These are phyloP conservation scores for Ophiosphaerella korrae DNA, from an alignment of 2,329 filamentous ascomycete genomes.

Conservation along the genomic window DNA sequence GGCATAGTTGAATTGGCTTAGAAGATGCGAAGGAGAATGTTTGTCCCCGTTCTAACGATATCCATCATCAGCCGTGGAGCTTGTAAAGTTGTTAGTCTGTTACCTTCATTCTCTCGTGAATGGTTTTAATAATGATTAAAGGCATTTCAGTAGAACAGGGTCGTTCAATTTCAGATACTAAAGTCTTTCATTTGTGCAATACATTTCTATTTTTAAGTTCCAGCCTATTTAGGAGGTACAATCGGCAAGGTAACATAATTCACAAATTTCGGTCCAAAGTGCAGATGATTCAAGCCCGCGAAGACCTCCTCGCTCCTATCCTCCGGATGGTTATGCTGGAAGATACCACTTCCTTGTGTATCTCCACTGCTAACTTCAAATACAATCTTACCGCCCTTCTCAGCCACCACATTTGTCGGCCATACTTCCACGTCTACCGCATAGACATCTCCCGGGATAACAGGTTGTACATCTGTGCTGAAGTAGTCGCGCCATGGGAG, in stretches of 20 bases:
- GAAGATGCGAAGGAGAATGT: background rate
- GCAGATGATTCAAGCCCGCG: constrained; percentile 58
- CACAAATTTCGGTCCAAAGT: constrained; percentile 55
- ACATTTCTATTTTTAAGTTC: background rate
- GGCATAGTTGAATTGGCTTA: constrained; percentile 3
- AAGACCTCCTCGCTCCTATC: constrained; percentile 54
- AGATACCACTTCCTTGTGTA: constrained; percentile 65
- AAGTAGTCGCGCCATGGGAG: constrained; percentile 65
- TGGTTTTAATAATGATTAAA: too few species aligned
- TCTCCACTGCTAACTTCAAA: constrained; percentile 61
- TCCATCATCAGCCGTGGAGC: too few species aligned
- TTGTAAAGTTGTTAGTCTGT: too few species aligned
- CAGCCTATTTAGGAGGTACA: constrained; percentile 51
- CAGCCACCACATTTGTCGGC: constrained; percentile 66
- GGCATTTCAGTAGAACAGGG: too few species aligned
- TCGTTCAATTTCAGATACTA: too few species aligned
- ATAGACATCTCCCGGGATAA: constrained; percentile 62
- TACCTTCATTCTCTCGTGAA: too few species aligned
- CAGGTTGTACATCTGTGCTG: constrained; percentile 57
- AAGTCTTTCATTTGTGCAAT: too few species aligned
- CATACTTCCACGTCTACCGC: constrained; percentile 67
- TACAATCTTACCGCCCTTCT: constrained; percentile 58
- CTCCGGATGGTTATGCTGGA: constrained; percentile 57
- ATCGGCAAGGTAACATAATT: constrained; percentile 62
- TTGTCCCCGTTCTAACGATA: too few species aligned